Evolutionary conservation across 2,329 filamentous ascomycete genomes (phyloP), one percentile per base, ranked within the genome.

Genomic region (Aspergillus neotritici): DNA sequence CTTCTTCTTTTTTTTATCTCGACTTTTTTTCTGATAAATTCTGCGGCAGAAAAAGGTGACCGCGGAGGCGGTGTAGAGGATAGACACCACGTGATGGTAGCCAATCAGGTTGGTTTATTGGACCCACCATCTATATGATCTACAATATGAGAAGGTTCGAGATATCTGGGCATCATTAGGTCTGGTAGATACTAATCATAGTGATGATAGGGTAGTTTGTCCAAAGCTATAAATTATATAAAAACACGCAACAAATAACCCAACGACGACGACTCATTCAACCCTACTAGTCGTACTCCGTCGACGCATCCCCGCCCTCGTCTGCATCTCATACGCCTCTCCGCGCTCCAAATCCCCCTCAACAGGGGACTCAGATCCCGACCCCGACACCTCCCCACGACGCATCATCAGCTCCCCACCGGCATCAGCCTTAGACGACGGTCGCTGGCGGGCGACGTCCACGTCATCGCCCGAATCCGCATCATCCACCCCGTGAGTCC

Each of bases 401-500:
- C 43, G 50, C 29, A 44, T 34, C 32, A 62, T 36, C n/a, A 57
- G 44, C 1, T 50, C 51, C 21, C 52, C 44, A 9, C 47, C 52
- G 28, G 49, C 44, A 25, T 31, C 44, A n/a, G 46, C 46, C 30
- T 40, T 35, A 6, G 47, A 43, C 3, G 7, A 9, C 7, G 21
- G 3, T 9, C 21, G 4, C 7, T 6, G n/a, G 35, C 50, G 13
- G 30, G 45, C 7, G 31, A 29, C 9, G 9, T 43, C 37, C 31
- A 43, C 43, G 34, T 49, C 48, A 31, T 45, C 31, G 33, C 33
- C 17, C 21, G 38, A 31, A 4, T 31, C 31, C 11, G 55, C 45
- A n/a, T 62, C 54, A 12, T 58, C 64, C 30, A 66, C 64, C 1
- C 76, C 79, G 60, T 80, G 80, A 12, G 72, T 69, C 0, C 83